Conservation (phyloP, 164 flowering plant genomes). For the Kalanchoe fedtschenkoi region DNA sequence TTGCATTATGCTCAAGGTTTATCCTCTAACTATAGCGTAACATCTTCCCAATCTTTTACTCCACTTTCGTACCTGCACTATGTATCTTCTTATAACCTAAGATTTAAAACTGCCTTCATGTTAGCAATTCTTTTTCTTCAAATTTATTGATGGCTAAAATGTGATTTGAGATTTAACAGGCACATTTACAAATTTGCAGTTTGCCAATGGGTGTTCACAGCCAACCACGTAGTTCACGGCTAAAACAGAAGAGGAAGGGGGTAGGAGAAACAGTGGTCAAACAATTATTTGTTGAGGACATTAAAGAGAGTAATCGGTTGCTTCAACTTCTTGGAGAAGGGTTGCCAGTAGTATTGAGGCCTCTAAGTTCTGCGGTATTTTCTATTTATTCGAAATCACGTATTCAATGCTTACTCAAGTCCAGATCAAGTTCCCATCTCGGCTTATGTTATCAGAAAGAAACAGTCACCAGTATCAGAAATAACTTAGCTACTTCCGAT, state of each 20-base stretch:
- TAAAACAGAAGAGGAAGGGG: conserved; percentile 71
- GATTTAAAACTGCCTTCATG: not conserved
- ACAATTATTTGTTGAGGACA: conserved; percentile 63
- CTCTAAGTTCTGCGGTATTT: conserved; percentile 41
- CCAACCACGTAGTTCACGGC: conserved; percentile 81
- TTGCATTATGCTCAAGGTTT: conserved; percentile 71
- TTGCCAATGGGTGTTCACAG: conserved; percentile 25
- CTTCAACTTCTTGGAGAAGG: conserved; percentile 72
- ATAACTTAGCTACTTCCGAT: conserved; percentile 19
- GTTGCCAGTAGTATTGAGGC: conserved; percentile 59
- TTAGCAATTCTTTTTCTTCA: not conserved
- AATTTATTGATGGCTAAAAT: not conserved
- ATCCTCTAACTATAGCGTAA: conserved; percentile 2
- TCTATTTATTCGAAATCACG: conserved; percentile 39
- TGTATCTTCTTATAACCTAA: not conserved
- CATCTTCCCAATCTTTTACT: not conserved
- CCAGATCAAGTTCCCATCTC: conserved; percentile 33
- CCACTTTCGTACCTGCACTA: not conserved
- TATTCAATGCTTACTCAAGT: conserved; percentile 38
- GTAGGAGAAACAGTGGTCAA: conserved; percentile 81
- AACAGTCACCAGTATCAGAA: conserved; percentile 21
- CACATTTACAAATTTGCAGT: conserved; percentile 22
- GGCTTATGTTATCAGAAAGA: conserved; percentile 39
- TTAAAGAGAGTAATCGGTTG: conserved; percentile 51
- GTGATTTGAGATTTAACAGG: not conserved